Evolutionary conservation across 78 protist species (phyloP).

Genomic region (Carpediemonas membranifera): DNA sequence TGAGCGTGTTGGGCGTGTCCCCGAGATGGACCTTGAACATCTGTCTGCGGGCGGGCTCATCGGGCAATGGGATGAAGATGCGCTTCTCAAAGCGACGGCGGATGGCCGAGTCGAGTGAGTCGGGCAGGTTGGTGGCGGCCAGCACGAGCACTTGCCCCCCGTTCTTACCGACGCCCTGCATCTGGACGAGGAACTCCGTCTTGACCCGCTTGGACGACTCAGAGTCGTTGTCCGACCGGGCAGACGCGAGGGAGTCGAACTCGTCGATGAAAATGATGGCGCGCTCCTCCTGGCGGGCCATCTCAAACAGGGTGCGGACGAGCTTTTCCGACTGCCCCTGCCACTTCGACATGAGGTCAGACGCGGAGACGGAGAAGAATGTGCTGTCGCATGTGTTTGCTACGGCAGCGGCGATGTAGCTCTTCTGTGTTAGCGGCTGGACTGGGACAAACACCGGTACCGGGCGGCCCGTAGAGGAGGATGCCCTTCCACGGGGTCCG

Average conservation of each 20-base stretch:
- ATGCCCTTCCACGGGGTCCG: slow-evolving; percentile 35
- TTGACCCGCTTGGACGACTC: slow-evolving; percentile 87
- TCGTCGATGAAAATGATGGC: slow-evolving; percentile 23
- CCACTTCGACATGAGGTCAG: slow-evolving; percentile 46
- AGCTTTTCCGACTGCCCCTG: slow-evolving; percentile 82
- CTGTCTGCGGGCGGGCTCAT: not conserved
- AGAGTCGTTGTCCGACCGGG: slow-evolving; percentile 75
- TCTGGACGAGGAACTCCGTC: slow-evolving; percentile 93
- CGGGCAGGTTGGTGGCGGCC: slow-evolving; percentile 97
- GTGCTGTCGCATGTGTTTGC: slow-evolving; percentile 92
- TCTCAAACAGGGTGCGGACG: slow-evolving; percentile 16
- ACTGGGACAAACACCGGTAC: no score
- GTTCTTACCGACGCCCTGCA: slow-evolving; percentile 58
- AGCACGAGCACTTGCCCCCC: slow-evolving; percentile 81
- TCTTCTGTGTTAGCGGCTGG: slow-evolving; percentile 14
- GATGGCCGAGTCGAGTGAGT: slow-evolving; percentile 84
- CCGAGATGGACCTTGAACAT: not conserved
- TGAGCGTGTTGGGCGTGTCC: not conserved
- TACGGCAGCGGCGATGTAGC: slow-evolving; percentile 37
- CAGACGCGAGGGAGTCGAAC: slow-evolving; percentile 28
- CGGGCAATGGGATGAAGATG: slow-evolving; percentile 11
- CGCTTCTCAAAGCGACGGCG: slow-evolving; percentile 60
- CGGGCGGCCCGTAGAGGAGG: slow-evolving; percentile 33
- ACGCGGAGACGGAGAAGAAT: slow-evolving; percentile 79
- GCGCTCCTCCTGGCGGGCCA: not conserved